Evolutionary conservation across 768 basidiomycete species (phyloP).

Genomic region (Boletales sp.): DNA sequence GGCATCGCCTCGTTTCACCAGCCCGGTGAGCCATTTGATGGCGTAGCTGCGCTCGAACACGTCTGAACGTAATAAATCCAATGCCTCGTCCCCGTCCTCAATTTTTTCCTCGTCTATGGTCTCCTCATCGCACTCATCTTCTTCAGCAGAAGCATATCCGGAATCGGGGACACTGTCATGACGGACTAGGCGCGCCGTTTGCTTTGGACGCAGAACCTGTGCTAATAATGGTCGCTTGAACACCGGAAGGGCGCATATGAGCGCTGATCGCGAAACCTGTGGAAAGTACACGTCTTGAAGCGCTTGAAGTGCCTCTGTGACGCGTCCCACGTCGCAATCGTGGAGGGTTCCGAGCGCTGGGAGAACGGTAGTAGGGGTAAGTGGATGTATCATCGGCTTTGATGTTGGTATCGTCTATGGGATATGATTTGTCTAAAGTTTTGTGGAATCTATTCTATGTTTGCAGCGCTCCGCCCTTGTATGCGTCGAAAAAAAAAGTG

Average conservation of each 20-base stretch:
- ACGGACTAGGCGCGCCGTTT: conserved; percentile 26
- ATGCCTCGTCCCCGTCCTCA: conserved; percentile 15
- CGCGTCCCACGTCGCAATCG: conserved; percentile 31
- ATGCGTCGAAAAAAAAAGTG: background rate
- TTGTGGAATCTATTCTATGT: conserved; percentile 16
- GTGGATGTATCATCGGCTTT: conserved; percentile 12
- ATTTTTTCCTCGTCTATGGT: background rate
- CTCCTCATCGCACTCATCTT: conserved; percentile 43
- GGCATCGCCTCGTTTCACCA: conserved; percentile 55
- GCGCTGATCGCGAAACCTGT: conserved; percentile 14
- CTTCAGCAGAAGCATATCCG: conserved; percentile 74
- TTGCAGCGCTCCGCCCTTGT: background rate
- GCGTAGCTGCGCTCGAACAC: conserved; percentile 61
- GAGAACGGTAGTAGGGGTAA: conserved; percentile 50
- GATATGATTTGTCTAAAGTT: conserved; percentile 6
- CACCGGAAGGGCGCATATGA: conserved; percentile 6
- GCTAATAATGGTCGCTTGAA: conserved; percentile 19
- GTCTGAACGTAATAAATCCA: conserved; percentile 56
- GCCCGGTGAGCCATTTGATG: conserved; percentile 72
- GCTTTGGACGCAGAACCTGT: conserved; percentile 25
- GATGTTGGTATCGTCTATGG: conserved; percentile 11
- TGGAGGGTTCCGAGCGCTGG: conserved; percentile 50
- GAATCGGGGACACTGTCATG: conserved; percentile 59
- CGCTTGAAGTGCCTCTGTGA: conserved; percentile 41
- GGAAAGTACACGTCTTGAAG: conserved; percentile 54